Evolutionary conservation across 2,329 filamentous ascomycete species (phyloP).

Genomic region (Monosporascus sp.): DNA sequence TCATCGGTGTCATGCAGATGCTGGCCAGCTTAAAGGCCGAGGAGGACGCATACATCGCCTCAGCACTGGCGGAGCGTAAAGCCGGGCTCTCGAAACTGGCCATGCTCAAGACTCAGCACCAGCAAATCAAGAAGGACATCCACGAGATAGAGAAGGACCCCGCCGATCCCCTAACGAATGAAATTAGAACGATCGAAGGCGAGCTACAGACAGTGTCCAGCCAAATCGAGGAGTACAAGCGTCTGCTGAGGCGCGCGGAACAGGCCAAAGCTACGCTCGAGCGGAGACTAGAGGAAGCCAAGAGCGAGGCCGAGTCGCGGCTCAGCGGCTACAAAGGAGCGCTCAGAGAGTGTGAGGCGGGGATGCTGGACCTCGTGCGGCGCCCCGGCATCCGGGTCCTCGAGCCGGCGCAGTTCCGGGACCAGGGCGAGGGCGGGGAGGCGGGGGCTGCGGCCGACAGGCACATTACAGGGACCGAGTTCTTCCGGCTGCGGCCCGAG

Average conservation of each 20-base stretch:
- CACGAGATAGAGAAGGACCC: slow-evolving; percentile 48
- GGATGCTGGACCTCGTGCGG: slow-evolving; percentile 54
- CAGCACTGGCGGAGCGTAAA: slow-evolving; percentile 51
- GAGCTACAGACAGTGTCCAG: slow-evolving; percentile 49
- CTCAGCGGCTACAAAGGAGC: slow-evolving; percentile 66
- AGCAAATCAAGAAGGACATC: slow-evolving; percentile 47
- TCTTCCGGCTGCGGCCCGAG: slow-evolving; percentile 55
- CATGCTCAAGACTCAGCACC: slow-evolving; percentile 43
- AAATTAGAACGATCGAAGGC: slow-evolving; percentile 53
- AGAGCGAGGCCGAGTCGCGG: slow-evolving; percentile 63
- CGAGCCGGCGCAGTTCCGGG: slow-evolving; percentile 38
- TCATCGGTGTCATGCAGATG: slow-evolving; percentile 58
- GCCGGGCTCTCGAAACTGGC: slow-evolving; percentile 53
- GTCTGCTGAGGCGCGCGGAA: slow-evolving; percentile 56
- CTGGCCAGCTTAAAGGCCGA: slow-evolving; percentile 63
- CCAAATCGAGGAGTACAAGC: slow-evolving; percentile 62
- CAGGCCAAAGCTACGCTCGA: slow-evolving; percentile 53
- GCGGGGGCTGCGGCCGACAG: slow-evolving; percentile 8
- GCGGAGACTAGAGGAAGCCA: slow-evolving; percentile 55
- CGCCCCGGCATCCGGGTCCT: slow-evolving; percentile 51
- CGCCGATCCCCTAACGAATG: slow-evolving; percentile 52
- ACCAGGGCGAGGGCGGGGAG: slow-evolving; percentile 9
- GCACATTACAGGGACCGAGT: slow-evolving; percentile 41
- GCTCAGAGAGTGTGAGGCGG: slow-evolving; percentile 58
- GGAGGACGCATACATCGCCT: slow-evolving; percentile 56